Evolutionary conservation across 371 early-diverging fungal genomes (phyloP), one percentile per base, ranked within the genome.

Genomic region (Mucor velutinosus): DNA sequence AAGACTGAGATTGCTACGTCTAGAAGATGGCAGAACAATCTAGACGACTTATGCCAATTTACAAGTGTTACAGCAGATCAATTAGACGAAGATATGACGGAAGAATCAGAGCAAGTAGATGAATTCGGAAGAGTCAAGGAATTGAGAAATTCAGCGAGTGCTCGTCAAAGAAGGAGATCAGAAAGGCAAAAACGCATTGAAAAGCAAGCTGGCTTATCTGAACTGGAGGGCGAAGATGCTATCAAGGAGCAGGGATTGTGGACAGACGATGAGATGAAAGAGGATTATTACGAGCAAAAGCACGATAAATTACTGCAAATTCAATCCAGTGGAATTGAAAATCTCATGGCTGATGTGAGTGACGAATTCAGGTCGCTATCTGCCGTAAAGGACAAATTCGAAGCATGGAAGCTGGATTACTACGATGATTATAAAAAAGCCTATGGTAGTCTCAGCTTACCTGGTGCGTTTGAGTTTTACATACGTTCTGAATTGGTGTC

Each of bases 381-480:
- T 37, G 74, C 77, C 3, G 87, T 91, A 4, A 89, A 86, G 72
- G 67, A 75, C 29, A 81, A 78, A 43, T 90, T 91, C 71, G 87
- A 89, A 62, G 82, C 83, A 2, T 92, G 91, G 91, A 89, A 88
- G 58, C 73, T 77, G 0, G 73, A 81, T 4, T 89, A 83, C 53
- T 78, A 78, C 29, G 86, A 84, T 33, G 92, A 92, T 47, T 92
- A 92, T 70, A 75, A 77, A 43, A 86, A 90, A 56, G 90, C 90
- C 0, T 92, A 86, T 72, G 92, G 92, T 6, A 86, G 86, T 4
- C 74, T 91, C 2, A 84, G 90, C 61, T 64, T 92, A 60, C 89
- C 91, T 0, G 86, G 86, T 11, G 90, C 89, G 2, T 90, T 91
- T 75, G 90, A 90, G 63, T 85, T 92, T 60, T 88, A 81, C 69